phyloP scores from a whole-genome alignment of 2,329 filamentous ascomycete species.

The Emergomyces orientalis region DNA sequence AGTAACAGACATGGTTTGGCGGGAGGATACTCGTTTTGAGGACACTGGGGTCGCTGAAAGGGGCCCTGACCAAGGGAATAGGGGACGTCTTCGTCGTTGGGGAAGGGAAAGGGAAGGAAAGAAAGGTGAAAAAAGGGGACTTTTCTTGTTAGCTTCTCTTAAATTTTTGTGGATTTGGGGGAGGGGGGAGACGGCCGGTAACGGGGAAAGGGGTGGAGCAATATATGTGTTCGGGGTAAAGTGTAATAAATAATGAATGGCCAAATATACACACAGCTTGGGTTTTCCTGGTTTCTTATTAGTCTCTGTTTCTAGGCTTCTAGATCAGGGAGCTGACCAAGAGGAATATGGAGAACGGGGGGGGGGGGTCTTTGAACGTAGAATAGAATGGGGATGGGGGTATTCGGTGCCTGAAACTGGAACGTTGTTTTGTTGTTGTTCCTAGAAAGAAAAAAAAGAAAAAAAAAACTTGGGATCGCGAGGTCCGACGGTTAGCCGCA shows the following conservation, averaged over 20 bases:
- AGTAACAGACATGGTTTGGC: conserved; percentile 22
- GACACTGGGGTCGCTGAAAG: conserved; percentile 55
- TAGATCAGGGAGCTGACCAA: not conserved
- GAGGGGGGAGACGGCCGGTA: not conserved
- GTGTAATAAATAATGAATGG: no score
- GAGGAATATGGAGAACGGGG: not conserved
- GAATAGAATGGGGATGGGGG: not conserved
- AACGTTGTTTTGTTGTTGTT: not conserved
- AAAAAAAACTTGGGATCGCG: not conserved
- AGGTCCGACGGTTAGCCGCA: conserved; percentile 1
- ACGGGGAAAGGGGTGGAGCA: no score
- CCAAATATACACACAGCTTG: not conserved
- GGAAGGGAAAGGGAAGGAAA: not conserved
- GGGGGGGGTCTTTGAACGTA: not conserved
- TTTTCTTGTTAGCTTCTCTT: not conserved
- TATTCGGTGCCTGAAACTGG: not conserved
- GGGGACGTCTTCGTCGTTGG: conserved; percentile 7
- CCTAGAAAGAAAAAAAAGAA: no score
- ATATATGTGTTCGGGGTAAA: no score
- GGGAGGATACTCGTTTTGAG: conserved; percentile 12
- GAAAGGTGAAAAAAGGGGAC: not conserved
- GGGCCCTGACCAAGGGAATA: conserved; percentile 96
- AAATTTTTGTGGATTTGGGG: not conserved
- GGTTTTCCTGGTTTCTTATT: no score
- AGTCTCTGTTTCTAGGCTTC: not conserved